Conservation (phyloP, 1,139 yeast genomes). For the Blastobotrys serpentis region DNA sequence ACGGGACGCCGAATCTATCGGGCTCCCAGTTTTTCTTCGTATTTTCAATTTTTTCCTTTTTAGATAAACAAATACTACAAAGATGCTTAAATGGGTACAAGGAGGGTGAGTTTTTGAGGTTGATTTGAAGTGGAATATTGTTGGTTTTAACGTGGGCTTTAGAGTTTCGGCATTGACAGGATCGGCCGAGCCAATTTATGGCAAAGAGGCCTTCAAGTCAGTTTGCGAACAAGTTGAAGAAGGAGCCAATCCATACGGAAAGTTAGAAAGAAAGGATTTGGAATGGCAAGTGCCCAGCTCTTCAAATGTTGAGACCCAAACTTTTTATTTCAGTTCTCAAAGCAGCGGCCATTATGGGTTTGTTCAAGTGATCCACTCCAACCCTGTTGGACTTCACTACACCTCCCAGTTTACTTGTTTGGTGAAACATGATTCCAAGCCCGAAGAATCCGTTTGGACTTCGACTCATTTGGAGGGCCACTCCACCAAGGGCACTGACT, state of each 20-base stretch:
- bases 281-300: slow-evolving; percentile 70
- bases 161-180: slow-evolving; percentile 89
- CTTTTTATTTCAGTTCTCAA: slow-evolving; percentile 76
- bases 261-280: slow-evolving; percentile 63
- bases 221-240: slow-evolving; percentile 58
- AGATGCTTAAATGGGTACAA: slow-evolving; percentile 82
- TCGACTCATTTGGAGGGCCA: slow-evolving; percentile 85
- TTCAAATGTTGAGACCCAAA: slow-evolving; percentile 93
- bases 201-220: slow-evolving; percentile 87
- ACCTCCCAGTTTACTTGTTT: slow-evolving; percentile 96
- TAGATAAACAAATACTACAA: slow-evolving; percentile 7
- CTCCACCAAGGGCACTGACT: slow-evolving; percentile 71
- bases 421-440: slow-evolving; percentile 55
- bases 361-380: slow-evolving; percentile 92
- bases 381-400: slow-evolving; percentile 81
- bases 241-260: slow-evolving; percentile 52
- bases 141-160: too few relatives aligned
- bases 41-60: background rate
- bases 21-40: background rate
- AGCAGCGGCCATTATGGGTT: slow-evolving; percentile 72
- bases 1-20: background rate
- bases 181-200: slow-evolving; percentile 95
- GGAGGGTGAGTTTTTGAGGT: slow-evolving; percentile 57
- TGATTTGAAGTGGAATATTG: too few relatives aligned
- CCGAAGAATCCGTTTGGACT: slow-evolving; percentile 69